phyloP scores from a whole-genome alignment of 2,329 filamentous ascomycete genomes.

The Fusarium protoensiforme region DNA sequence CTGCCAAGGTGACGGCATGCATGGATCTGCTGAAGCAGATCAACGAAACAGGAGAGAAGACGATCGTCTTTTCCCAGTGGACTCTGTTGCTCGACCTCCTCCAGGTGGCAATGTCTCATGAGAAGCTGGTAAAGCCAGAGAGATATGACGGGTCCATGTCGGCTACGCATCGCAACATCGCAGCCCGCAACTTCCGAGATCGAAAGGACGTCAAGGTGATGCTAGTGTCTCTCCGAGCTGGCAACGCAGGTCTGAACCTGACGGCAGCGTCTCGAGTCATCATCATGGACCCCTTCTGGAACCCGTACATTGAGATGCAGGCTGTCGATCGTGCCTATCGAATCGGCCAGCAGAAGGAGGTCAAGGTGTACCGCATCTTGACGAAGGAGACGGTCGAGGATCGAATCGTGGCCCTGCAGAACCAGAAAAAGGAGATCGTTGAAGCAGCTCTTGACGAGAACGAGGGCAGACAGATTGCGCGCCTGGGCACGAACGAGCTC shows the following conservation, averaged over 20 bases:
- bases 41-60: slow-evolving; percentile 71
- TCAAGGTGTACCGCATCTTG: slow-evolving; percentile 83
- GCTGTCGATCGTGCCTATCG: slow-evolving; percentile 91
- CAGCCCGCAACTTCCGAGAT: slow-evolving; percentile 73
- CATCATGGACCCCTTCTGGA: slow-evolving; percentile 94
- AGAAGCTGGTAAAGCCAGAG: slow-evolving; percentile 68
- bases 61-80: slow-evolving; percentile 84
- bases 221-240: slow-evolving; percentile 84
- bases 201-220: slow-evolving; percentile 77
- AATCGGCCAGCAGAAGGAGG: slow-evolving; percentile 80
- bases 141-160: slow-evolving; percentile 87
- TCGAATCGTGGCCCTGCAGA: slow-evolving; percentile 82
- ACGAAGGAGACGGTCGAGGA: slow-evolving; percentile 86
- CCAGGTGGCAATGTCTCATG: slow-evolving; percentile 76
- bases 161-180: slow-evolving; percentile 72
- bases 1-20: slow-evolving; percentile 85
- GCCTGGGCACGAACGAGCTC: slow-evolving; percentile 74
- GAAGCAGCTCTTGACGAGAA: slow-evolving; percentile 83
- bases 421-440: slow-evolving; percentile 81
- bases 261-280: slow-evolving; percentile 86
- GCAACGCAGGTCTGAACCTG: slow-evolving; percentile 86
- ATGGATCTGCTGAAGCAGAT: slow-evolving; percentile 78
- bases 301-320: slow-evolving; percentile 92
- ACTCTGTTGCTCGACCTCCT: slow-evolving; percentile 79
- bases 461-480: slow-evolving; percentile 72